Evolutionary conservation across 208 protist species (phyloP).

Genomic region (Tritrichomonas musculus): DNA sequence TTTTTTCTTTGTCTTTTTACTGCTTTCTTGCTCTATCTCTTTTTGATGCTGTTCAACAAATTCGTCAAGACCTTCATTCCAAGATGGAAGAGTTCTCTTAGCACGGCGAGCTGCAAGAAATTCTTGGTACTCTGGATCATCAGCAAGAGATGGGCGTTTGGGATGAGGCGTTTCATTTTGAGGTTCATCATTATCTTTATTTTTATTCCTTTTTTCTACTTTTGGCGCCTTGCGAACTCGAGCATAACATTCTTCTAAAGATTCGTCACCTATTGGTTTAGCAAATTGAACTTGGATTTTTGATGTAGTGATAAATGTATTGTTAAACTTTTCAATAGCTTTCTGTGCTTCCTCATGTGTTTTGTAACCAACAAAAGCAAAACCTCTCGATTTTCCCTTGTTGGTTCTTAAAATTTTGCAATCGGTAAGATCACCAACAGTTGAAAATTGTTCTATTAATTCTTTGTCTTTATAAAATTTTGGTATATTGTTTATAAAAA

Average conservation of each 20-base stretch:
- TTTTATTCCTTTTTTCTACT: background rate
- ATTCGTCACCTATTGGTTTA: background rate
- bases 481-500: background rate
- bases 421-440: background rate
- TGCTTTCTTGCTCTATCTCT: background rate
- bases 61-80: background rate
- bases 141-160: background rate
- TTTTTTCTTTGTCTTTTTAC: background rate
- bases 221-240: background rate
- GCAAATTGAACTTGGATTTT: background rate
- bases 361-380: slow-evolving; percentile 13
- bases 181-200: background rate
- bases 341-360: background rate
- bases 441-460: background rate
- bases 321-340: background rate
- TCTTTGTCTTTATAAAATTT: background rate
- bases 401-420: background rate
- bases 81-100: background rate
- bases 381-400: background rate
- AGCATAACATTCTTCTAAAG: background rate
- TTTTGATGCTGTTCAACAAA: background rate
- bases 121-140: background rate
- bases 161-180: background rate
- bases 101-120: background rate
- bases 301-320: background rate